Evolutionary conservation across 2,329 filamentous ascomycete species (phyloP).

Genomic region (Tolypocladium amazonense): DNA sequence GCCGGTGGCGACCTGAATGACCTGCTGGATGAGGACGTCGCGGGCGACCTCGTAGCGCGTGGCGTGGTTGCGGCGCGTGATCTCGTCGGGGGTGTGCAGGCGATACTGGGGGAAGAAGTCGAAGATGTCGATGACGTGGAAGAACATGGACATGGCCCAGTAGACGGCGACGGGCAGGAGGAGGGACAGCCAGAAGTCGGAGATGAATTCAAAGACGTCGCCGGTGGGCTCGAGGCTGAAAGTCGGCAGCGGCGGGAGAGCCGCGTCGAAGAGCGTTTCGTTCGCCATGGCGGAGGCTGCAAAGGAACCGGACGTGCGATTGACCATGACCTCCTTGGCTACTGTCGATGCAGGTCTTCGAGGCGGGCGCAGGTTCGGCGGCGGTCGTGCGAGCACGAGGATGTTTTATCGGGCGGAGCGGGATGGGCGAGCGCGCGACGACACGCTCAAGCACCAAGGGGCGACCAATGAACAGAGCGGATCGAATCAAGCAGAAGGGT

Average conservation of each 20-base stretch:
- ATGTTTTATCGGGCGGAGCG: not conserved
- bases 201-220: slow-evolving; percentile 64
- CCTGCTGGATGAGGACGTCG: slow-evolving; percentile 85
- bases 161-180: slow-evolving; percentile 73
- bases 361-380: not conserved
- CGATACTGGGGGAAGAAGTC: slow-evolving; percentile 87
- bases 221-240: slow-evolving; percentile 63
- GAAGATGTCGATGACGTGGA: slow-evolving; percentile 76
- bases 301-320: slow-evolving; percentile 19
- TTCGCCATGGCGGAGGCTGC: slow-evolving; percentile 35
- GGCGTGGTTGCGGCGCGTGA: slow-evolving; percentile 77
- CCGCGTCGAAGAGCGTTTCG: slow-evolving; percentile 41
- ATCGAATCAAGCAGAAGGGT: not conserved
- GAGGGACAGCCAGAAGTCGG: slow-evolving; percentile 71
- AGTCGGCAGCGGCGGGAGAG: slow-evolving; percentile 72
- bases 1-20: slow-evolving; percentile 72
- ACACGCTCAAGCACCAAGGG: not conserved
- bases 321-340: slow-evolving; percentile 22
- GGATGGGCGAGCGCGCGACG: not conserved
- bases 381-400: not conserved
- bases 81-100: slow-evolving; percentile 88
- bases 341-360: not conserved
- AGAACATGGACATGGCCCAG: slow-evolving; percentile 77
- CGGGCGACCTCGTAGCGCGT: slow-evolving; percentile 75
- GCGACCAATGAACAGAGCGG: not conserved